Conservation (phyloP, 306 rosid species). For the Cyamopsis tetragonoloba region DNA sequence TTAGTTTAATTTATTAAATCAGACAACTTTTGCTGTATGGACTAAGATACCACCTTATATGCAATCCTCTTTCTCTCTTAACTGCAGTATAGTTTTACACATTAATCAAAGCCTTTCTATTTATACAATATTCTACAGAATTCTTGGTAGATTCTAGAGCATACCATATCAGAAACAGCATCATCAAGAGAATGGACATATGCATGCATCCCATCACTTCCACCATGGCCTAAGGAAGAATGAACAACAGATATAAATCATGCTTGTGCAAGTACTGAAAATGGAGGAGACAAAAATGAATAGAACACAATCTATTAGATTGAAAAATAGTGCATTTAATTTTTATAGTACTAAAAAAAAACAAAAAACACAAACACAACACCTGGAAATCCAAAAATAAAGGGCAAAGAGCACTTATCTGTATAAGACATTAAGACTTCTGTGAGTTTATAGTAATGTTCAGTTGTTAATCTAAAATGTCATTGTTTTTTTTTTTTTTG, state of each 20-base stretch:
- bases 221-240: conserved; percentile 72
- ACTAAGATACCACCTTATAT: too few relatives aligned
- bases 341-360: too few relatives aligned
- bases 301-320: neutral
- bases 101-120: neutral
- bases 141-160: conserved; percentile 12
- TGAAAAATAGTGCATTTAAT: neutral
- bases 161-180: conserved; percentile 81
- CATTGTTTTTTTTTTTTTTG: too few relatives aligned
- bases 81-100: neutral
- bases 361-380: neutral
- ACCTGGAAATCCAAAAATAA: neutral
- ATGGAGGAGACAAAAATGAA: neutral
- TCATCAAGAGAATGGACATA: conserved; percentile 90
- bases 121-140: neutral
- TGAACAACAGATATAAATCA: neutral
- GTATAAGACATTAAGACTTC: neutral
- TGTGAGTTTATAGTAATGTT: neutral
- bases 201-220: conserved; percentile 89
- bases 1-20: too few relatives aligned
- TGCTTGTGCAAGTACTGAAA: conserved; percentile 1
- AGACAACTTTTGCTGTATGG: too few relatives aligned
- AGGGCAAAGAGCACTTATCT: conserved; percentile 12
- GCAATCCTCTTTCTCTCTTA: neutral
- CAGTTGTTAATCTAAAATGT: neutral